phyloP scores from a whole-genome alignment of 192 early-diverging fungal species.

The Coemansia erecta region DNA sequence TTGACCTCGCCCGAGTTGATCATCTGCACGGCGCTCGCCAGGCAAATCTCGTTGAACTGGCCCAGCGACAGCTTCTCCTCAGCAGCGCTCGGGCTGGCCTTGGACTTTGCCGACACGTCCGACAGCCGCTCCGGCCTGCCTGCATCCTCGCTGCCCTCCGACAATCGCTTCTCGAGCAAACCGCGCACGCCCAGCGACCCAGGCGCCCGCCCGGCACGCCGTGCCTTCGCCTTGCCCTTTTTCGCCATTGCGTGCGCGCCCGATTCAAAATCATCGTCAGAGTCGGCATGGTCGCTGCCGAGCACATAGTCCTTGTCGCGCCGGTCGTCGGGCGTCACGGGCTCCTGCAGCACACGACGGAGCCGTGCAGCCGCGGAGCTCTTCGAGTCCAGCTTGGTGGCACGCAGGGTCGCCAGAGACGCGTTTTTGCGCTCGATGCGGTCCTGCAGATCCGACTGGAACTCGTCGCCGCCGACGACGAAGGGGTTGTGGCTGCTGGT shows the following conservation, averaged over 20 bases:
- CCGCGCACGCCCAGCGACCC: conserved; percentile 39
- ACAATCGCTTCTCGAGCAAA: conserved; percentile 28
- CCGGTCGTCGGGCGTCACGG: conserved; percentile 35
- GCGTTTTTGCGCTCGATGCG: conserved; percentile 18
- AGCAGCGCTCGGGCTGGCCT: conserved; percentile 1
- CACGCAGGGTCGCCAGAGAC: background rate
- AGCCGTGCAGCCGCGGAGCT: conserved; percentile 36
- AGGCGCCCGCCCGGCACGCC: conserved; percentile 18
- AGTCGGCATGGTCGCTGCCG: conserved; percentile 9
- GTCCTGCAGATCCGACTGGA: conserved; percentile 35
- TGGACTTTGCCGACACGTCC: conserved; percentile 8
- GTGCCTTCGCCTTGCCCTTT: conserved; percentile 1
- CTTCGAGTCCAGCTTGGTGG: conserved; percentile 27
- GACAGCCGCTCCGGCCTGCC: conserved; percentile 7
- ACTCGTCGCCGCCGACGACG: conserved; percentile 38
- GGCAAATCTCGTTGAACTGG: conserved; percentile 41
- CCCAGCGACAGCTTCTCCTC: conserved; percentile 24
- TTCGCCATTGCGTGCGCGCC: background rate
- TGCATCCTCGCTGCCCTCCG: background rate
- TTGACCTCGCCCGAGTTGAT: conserved; percentile 57
- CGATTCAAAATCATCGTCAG: conserved; percentile 5
- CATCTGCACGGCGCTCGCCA: conserved; percentile 54
- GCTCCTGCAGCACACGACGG: conserved; percentile 18
- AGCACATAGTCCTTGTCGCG: conserved; percentile 39
- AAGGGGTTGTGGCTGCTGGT: conserved; percentile 35